Evolutionary conservation across 1,284 basidiomycete species (phyloP).

Genomic region (Cryptococcus deneoformans): DNA sequence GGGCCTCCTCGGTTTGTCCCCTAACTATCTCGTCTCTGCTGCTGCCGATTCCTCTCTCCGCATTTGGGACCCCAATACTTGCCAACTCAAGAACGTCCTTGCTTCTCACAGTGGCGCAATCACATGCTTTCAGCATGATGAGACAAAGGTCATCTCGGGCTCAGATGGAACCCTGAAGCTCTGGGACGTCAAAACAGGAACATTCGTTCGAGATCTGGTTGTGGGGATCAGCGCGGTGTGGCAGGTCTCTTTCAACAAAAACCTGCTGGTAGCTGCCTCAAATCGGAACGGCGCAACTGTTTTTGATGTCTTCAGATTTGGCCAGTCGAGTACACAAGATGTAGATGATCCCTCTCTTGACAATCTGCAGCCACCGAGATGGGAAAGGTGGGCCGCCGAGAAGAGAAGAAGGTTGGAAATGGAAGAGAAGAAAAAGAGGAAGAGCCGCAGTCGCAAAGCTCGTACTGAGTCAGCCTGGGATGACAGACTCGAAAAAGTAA

Average conservation of each 20-base stretch:
- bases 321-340: constrained; percentile 17
- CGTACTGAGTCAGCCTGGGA: too few species aligned
- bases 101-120: constrained; percentile 89
- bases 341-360: constrained; percentile 43
- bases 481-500: too few species aligned
- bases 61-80: constrained; percentile 84
- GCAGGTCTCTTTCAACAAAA: constrained; percentile 91
- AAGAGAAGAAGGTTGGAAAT: neutral
- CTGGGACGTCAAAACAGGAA: constrained; percentile 88
- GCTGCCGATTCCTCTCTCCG: constrained; percentile 90
- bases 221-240: constrained; percentile 88
- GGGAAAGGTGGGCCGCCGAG: constrained; percentile 33
- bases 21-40: constrained; percentile 84
- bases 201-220: constrained; percentile 77
- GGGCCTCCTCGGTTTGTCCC: constrained; percentile 79
- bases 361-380: constrained; percentile 26
- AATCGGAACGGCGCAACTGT: constrained; percentile 70
- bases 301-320: constrained; percentile 49
- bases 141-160: constrained; percentile 90
- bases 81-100: constrained; percentile 72
- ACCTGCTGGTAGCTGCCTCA: constrained; percentile 89
- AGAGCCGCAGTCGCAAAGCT: too few species aligned
- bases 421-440: neutral
- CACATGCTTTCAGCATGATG: constrained; percentile 96
- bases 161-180: constrained; percentile 95